Evolutionary conservation across 176 grass and related monocot species (phyloP), one percentile per base, ranked within the genome.

Genomic region (Aegilops tauschii): DNA sequence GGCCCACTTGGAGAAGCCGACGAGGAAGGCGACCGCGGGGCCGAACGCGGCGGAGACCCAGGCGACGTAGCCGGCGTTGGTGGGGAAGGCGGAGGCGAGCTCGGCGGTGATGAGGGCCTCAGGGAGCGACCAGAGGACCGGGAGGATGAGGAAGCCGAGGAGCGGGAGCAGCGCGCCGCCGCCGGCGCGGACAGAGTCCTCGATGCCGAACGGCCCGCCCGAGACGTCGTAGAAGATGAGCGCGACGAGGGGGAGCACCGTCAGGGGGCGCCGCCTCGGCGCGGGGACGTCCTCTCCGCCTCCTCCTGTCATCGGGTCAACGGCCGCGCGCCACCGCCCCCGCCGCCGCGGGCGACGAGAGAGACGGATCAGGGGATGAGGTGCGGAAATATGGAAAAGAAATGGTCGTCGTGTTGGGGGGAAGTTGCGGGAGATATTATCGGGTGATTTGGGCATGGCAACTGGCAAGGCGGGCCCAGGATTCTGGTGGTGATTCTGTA

Each of bases 201-300:
- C 93, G 49, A 98, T 91, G 36, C 96, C 96, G 86, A 96, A 98
- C 20, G 96, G 96, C 0, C 96, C 96, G 18, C 96, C 96, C 13
- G 92, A 98, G 32, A 98, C 93, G 65, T 98, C 92, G 92, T 96
- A 98, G 90, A 98, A 98, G 85, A 98, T 98, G 78, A 98, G 96
- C 17, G 96, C 96, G 27, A 98, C 54, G 0, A 98, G 86, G 12
- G 96, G 93, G 69, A 98, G 92, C 47, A 98, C 80, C 47, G 91
- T 85, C 13, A 98, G 91, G 5, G 84, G 90, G 25, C 85, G 89
- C 42, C 69, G 39, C 50, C 58, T 36, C 8, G 39, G 6, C 20
- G 84, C 21, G 1, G 88, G 5, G 8, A 30, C n/a, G 0, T 42
- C 17, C 1, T 80, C 59, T 70, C 32, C 28, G 25, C 63, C 28